Conservation (phyloP, 805 yeast genomes). For the Cyberlindnera mycetangii region DNA sequence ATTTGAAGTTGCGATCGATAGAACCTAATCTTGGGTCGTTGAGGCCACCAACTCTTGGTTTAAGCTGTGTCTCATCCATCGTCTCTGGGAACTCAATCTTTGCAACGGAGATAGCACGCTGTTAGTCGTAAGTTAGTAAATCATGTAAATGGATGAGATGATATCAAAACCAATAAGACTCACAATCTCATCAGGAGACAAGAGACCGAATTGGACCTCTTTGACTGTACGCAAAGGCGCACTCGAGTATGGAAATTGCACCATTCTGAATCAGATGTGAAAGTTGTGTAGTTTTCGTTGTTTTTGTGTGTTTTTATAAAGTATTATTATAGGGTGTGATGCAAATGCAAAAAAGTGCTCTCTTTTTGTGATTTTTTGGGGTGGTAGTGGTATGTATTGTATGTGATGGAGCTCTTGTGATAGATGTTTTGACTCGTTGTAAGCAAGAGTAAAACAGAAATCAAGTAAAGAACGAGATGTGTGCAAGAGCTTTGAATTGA, state of each 20-base stretch:
- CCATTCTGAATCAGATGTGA: conserved; percentile 30
- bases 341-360: not conserved
- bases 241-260: conserved; percentile 86
- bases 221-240: conserved; percentile 97
- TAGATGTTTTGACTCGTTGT: too few relatives aligned
- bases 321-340: too few relatives aligned
- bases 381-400: conserved; percentile 1
- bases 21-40: conserved; percentile 97
- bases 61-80: conserved; percentile 96
- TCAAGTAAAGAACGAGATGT: not conserved
- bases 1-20: conserved; percentile 93
- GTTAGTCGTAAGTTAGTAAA: conserved; percentile 14
- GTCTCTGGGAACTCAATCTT: conserved; percentile 98
- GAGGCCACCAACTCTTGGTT: conserved; percentile 94
- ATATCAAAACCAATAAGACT: conserved; percentile 21
- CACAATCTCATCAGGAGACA: conserved; percentile 92
- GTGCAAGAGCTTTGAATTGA: too few relatives aligned
- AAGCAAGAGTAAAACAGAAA: not conserved
- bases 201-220: conserved; percentile 97
- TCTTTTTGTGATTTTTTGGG: conserved; percentile 8
- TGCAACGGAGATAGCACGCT: conserved; percentile 95
- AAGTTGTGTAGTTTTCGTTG: not conserved
- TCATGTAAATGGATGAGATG: not conserved
- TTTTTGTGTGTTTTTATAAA: conserved; percentile 9
- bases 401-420: not conserved